Percentiles rank a stretch among this genome's conserved stretches.
phyloP scores from a whole-genome alignment of 345 rosid genomes.

The Salix suchowensis region DNA sequence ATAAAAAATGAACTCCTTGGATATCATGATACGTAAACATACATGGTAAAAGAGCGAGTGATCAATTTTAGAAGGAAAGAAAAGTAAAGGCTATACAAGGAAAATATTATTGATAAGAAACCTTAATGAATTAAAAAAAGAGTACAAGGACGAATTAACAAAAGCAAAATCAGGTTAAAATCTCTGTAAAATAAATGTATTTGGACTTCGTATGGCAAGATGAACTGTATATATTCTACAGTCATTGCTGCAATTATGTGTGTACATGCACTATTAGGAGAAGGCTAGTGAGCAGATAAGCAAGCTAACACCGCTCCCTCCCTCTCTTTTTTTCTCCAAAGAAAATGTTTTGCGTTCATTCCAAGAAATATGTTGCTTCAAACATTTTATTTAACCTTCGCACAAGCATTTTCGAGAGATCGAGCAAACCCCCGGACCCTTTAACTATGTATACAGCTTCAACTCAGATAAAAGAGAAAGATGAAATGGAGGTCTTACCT shows the following conservation, averaged over 20 bases:
- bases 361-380: neutral
- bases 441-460: neutral
- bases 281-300: neutral
- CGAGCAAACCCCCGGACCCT: too few relatives aligned
- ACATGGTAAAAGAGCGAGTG: neutral
- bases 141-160: neutral
- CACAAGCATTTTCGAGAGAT: neutral
- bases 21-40: neutral
- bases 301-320: neutral
- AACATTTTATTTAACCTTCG: neutral
- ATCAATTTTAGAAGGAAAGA: neutral
- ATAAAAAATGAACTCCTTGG: neutral
- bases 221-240: neutral
- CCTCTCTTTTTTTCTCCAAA: neutral
- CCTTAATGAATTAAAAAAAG: neutral
- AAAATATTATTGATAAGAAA: neutral
- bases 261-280: neutral
- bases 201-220: neutral
- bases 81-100: neutral
- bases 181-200: neutral
- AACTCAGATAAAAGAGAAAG: neutral
- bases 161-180: neutral
- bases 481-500: neutral
- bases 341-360: neutral
- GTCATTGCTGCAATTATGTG: neutral